Base-by-base conservation (phyloP, 805 yeast species). In the Wickerhamia fluorescens region DNA sequence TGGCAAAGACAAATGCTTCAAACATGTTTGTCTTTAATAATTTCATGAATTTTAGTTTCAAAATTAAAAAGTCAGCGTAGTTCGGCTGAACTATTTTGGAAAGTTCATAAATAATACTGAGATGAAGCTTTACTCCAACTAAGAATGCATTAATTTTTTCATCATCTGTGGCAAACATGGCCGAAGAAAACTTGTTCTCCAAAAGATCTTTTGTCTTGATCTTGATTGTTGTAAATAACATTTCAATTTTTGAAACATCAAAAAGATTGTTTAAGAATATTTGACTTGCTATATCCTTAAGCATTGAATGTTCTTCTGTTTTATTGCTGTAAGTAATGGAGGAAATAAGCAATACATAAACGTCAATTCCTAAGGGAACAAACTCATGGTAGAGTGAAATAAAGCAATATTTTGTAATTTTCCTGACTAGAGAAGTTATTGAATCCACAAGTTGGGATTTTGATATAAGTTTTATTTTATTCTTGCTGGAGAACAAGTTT, bases 351-450 rank as follows among this genome's bases (percentile, higher is more conserved):
- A 54, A 33, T 3, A 58, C 32, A 2, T 55, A 24, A 1, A 55
- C 35, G 29, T 63, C 69, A 6, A 61, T 35, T 10, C 47, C 32
- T 21, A 53, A 32, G 4, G 61, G 50, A 9, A 48, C 31, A 16
- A 61, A 26, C 13, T 55, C 65, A 15, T 42, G 43, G 31, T 47
- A 54, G 12, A 63, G 44, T 0, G 65, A 46, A 26, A 45, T 30
- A 36, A 56, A 60, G 29, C 67, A 58, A 10, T 37, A 31, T 4
- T 31, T 30, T 13, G 43, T 29, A 8, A 58, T 35, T 4, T 36
- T 42, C 6, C 37, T 30, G 5, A 52, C 42, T 23, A 63, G 53
- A 1, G 27, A 29, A 3, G 51, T 20, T 3, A 60, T 35, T 3
- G 47, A 44, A 6, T 44, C 37, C 5, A 37, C 34, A 3, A 62